These are phyloP conservation scores for Vaucheria bursata DNA, from an alignment of 352 stramenopile species.

Conservation along the genomic window DNA sequence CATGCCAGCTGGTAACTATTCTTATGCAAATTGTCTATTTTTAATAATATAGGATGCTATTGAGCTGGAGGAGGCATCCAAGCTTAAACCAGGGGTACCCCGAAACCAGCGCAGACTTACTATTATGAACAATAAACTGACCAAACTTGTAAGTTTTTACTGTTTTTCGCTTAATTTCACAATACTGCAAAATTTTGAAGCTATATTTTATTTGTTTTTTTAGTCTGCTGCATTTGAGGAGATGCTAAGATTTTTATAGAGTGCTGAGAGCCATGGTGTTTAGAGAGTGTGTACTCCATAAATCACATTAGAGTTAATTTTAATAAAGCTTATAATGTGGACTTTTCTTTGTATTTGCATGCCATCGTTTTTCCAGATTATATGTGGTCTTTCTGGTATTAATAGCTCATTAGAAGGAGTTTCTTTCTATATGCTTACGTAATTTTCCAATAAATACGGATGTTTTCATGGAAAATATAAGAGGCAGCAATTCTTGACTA, in stretches of 20 bases:
- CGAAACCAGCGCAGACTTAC: neutral
- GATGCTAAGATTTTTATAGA: neutral
- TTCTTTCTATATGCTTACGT: too few species aligned
- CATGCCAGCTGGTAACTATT: neutral
- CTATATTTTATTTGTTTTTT: neutral
- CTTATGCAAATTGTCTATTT: neutral
- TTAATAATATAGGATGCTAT: constrained; percentile 1
- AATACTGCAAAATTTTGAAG: neutral
- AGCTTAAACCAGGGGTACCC: neutral
- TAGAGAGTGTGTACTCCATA: too few species aligned
- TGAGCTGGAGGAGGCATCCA: constrained; percentile 9
- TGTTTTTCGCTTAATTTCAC: neutral
- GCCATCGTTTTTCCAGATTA: too few species aligned
- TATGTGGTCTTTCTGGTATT: too few species aligned
- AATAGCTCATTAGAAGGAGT: too few species aligned
- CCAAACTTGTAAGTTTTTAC: neutral
- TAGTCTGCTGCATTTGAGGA: neutral
- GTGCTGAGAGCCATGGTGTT: neutral
- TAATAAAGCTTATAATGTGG: too few species aligned
- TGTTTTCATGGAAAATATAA: too few species aligned
- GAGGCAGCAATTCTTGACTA: too few species aligned
- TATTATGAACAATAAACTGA: constrained; percentile 16
- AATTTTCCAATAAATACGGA: too few species aligned
- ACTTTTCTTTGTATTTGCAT: too few species aligned
- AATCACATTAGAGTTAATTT: too few species aligned